Percentiles rank a stretch among this genome's conserved stretches.
These are phyloP conservation scores for Cystobasidium tubakii DNA, from an alignment of 768 basidiomycete species.

Conservation along the genomic window DNA sequence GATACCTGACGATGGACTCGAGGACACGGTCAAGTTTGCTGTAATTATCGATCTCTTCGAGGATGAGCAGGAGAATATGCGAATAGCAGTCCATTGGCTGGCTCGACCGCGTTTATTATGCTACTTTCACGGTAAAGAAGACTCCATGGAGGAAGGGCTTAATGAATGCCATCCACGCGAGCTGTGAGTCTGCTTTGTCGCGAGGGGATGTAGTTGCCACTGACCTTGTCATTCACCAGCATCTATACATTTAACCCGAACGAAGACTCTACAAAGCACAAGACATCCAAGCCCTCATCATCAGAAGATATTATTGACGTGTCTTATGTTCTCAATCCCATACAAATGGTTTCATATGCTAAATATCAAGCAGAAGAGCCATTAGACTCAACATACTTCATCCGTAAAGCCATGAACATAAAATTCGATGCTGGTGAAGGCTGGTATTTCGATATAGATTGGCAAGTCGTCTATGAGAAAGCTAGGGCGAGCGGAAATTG, in stretches of 20 bases:
- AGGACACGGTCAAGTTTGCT: conserved; percentile 32
- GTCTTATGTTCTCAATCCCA: conserved; percentile 22
- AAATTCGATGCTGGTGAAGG: conserved; percentile 26
- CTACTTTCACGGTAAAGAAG: conserved; percentile 21
- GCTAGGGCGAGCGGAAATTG: conserved; percentile 22
- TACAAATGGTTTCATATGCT: not conserved
- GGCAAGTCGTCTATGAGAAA: conserved; percentile 34
- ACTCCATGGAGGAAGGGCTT: conserved; percentile 12
- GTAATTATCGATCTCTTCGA: conserved; percentile 37
- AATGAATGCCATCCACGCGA: conserved; percentile 20
- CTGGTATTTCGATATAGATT: conserved; percentile 36
- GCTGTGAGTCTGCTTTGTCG: conserved; percentile 18
- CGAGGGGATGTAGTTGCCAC: no score
- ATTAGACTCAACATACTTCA: conserved; percentile 21
- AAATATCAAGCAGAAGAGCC: not conserved
- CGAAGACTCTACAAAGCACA: conserved; percentile 2
- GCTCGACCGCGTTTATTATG: conserved; percentile 33
- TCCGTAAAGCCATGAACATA: conserved; percentile 33
- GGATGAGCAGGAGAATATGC: conserved; percentile 32
- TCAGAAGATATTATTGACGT: conserved; percentile 34
- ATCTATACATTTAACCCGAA: conserved; percentile 24
- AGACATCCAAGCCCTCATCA: conserved; percentile 11
- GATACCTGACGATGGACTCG: conserved; percentile 33
- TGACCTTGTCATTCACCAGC: no score
- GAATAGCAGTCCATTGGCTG: conserved; percentile 34